Evolutionary conservation across 805 yeast genomes (phyloP).

Genomic region (Starmerella sp.): DNA sequence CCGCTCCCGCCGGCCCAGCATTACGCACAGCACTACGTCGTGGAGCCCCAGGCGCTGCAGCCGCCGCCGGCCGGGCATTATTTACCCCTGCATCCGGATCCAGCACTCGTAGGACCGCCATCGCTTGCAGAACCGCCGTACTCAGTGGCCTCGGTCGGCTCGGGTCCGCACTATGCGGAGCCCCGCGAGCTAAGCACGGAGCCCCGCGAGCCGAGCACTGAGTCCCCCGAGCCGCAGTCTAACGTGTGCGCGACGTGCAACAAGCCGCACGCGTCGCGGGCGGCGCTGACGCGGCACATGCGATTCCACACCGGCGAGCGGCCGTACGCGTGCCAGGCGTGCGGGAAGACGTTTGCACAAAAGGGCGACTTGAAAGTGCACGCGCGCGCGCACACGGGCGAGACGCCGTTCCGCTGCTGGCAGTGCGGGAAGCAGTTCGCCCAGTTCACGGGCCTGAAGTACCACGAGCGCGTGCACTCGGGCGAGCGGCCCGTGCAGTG

Average conservation of each 20-base stretch:
- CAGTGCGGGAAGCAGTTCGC: constrained; percentile 55
- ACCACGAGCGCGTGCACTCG: constrained; percentile 73
- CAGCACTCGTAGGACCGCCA: neutral
- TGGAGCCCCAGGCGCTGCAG: neutral
- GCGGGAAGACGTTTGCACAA: neutral
- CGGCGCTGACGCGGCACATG: neutral
- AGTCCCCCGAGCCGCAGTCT: neutral
- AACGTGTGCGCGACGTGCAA: neutral
- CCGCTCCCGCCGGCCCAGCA: too few relatives aligned
- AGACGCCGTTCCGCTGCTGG: constrained; percentile 61
- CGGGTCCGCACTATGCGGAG: too few relatives aligned
- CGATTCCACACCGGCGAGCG: neutral
- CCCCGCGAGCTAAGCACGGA: neutral
- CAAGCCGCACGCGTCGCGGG: neutral
- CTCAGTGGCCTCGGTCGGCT: too few relatives aligned
- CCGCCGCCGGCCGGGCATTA: neutral
- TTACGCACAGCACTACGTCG: too few relatives aligned
- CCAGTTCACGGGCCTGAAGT: constrained; percentile 62
- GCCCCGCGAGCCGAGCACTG: neutral
- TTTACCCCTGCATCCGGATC: neutral
- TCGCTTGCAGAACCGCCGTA: neutral
- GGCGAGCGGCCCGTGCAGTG: constrained; percentile 85
- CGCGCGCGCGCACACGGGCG: constrained; percentile 60
- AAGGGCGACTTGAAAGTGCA: constrained; percentile 33
- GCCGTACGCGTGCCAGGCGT: neutral